phyloP scores from a whole-genome alignment of 306 rosid genomes.

The Biancaea sappan region DNA sequence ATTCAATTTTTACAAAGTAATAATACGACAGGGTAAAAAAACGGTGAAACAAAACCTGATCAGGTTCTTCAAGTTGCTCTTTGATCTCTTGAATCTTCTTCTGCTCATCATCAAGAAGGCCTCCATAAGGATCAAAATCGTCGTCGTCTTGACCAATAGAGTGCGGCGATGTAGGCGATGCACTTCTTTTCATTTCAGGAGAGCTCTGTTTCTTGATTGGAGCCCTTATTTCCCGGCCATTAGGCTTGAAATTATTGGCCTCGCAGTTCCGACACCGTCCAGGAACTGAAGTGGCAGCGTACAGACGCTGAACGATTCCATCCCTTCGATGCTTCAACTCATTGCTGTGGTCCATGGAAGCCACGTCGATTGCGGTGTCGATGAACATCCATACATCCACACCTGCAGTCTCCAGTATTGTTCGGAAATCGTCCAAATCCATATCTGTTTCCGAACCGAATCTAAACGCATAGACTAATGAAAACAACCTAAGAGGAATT shows the following conservation, averaged over 20 bases:
- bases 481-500: background rate
- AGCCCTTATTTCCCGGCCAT: conserved; percentile 34
- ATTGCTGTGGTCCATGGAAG: conserved; percentile 58
- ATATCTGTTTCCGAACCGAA: conserved; percentile 30
- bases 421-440: conserved; percentile 89
- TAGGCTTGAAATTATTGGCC: conserved; percentile 1
- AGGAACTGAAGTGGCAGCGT: conserved; percentile 44
- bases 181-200: conserved; percentile 27
- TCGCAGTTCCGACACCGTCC: conserved; percentile 56
- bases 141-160: conserved; percentile 47
- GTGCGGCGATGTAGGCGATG: conserved; percentile 71
- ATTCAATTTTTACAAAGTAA: background rate
- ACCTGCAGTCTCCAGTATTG: conserved; percentile 69
- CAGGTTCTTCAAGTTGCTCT: conserved; percentile 79
- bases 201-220: conserved; percentile 30
- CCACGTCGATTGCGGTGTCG: conserved; percentile 84
- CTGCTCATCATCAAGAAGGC: conserved; percentile 81
- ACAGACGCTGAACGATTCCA: conserved; percentile 76
- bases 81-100: conserved; percentile 84
- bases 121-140: conserved; percentile 68
- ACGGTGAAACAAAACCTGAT: conserved; percentile 51
- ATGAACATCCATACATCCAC: conserved; percentile 88
- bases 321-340: conserved; percentile 80
- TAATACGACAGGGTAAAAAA: background rate
- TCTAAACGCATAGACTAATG: background rate